Evolutionary conservation across 192 early-diverging fungal genomes (phyloP).

Genomic region (Umbelopsis vinacea): DNA sequence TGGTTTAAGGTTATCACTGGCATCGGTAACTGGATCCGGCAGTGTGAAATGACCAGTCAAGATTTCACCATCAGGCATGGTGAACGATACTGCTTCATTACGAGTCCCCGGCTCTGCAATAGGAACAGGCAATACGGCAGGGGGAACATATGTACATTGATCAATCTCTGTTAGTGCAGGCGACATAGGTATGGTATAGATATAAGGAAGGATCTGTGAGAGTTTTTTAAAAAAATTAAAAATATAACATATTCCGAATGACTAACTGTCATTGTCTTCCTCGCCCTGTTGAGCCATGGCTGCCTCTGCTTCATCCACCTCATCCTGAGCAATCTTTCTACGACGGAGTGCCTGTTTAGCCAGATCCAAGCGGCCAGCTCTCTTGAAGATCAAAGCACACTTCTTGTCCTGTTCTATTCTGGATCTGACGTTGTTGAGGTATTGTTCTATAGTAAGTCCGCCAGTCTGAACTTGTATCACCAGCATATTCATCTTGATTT

Average conservation of each 20-base stretch:
- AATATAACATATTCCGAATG: background rate
- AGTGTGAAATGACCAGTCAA: constrained; percentile 15
- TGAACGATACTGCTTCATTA: constrained; percentile 1
- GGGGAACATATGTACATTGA: constrained; percentile 2
- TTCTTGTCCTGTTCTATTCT: constrained; percentile 64
- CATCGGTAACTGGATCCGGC: background rate
- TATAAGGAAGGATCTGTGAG: background rate
- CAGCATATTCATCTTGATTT: constrained; percentile 77
- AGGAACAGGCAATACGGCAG: background rate
- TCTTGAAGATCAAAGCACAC: constrained; percentile 71
- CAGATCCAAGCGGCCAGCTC: constrained; percentile 62
- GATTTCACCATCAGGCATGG: constrained; percentile 6
- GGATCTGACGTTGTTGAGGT: constrained; percentile 60
- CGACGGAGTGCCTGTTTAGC: constrained; percentile 68
- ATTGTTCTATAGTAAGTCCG: constrained; percentile 70
- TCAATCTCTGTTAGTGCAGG: constrained; percentile 9
- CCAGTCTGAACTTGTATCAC: constrained; percentile 74
- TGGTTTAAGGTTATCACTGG: background rate
- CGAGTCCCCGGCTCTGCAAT: constrained; percentile 5
- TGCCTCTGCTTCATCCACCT: constrained; percentile 77
- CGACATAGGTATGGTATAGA: background rate
- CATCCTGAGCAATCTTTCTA: constrained; percentile 76
- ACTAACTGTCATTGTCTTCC: constrained; percentile 6
- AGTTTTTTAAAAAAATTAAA: background rate
- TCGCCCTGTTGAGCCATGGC: constrained; percentile 54